Percentiles rank a stretch among this genome's conserved stretches.
Evolutionary conservation across 768 basidiomycete genomes (phyloP).

Genomic region (Pleurotus djamor): DNA sequence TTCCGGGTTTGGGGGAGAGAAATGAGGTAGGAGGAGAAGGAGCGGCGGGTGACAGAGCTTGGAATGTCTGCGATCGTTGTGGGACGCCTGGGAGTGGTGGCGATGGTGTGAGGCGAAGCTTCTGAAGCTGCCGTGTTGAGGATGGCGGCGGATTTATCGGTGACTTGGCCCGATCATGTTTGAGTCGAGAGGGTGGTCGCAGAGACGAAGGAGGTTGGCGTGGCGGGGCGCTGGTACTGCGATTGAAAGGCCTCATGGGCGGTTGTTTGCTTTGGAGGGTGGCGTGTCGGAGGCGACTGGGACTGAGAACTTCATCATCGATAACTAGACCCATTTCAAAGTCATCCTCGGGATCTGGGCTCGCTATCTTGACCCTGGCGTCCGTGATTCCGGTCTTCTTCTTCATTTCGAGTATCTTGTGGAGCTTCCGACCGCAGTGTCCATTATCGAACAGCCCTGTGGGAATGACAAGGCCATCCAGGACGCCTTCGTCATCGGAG

Average conservation of each 20-base stretch:
- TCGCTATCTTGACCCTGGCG: constrained; percentile 43
- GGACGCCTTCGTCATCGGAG: constrained; percentile 65
- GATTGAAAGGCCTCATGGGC: constrained; percentile 32
- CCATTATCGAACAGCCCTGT: constrained; percentile 73
- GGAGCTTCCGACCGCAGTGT: constrained; percentile 50
- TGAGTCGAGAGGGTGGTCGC: constrained; percentile 65
- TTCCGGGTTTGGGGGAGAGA: constrained; percentile 67
- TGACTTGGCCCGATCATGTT: constrained; percentile 68
- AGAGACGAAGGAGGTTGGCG: constrained; percentile 40
- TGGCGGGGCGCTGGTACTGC: constrained; percentile 62
- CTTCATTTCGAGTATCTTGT: constrained; percentile 51
- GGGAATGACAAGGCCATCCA: constrained; percentile 82
- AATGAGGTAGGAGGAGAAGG: constrained; percentile 53
- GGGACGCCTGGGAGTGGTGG: constrained; percentile 50
- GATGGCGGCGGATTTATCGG: constrained; percentile 67
- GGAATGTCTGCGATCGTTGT: constrained; percentile 59
- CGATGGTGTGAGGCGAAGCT: constrained; percentile 66
- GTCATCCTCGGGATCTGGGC: constrained; percentile 76
- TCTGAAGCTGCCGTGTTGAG: constrained; percentile 68
- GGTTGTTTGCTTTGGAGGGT: constrained; percentile 38
- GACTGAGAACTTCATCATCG: constrained; percentile 79
- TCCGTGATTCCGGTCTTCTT: constrained; percentile 45
- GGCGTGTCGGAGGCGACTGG: constrained; percentile 64
- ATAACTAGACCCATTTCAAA: constrained; percentile 85
- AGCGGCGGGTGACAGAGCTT: constrained; percentile 50